Evolutionary conservation across 116 monocot genomes (phyloP).

Genomic region (Trichopus zeylanicus): DNA sequence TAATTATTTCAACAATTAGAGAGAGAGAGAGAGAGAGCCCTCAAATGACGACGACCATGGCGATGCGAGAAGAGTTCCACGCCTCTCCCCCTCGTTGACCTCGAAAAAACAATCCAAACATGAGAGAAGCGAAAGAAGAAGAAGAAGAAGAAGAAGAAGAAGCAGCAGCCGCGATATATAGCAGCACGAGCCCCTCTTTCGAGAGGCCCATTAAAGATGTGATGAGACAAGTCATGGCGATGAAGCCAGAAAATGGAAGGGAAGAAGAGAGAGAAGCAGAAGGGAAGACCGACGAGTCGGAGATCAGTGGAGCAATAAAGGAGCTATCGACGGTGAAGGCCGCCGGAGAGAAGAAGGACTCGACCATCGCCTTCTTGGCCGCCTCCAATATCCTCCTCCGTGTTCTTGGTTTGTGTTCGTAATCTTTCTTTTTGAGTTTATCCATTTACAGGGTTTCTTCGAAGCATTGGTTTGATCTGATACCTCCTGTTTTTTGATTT

Average conservation of each 20-base stretch:
- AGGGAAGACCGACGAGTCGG: conserved; percentile 23
- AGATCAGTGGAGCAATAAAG: conserved; percentile 44
- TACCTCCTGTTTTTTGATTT: neutral
- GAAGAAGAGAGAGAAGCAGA: conserved; percentile 1
- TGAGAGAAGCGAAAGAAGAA: too few species aligned
- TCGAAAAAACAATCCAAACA: neutral
- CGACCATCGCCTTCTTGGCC: conserved; percentile 52
- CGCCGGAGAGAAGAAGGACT: conserved; percentile 3
- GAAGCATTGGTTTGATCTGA: neutral
- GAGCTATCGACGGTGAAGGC: conserved; percentile 39
- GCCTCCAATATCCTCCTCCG: conserved; percentile 56
- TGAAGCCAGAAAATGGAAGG: too few species aligned
- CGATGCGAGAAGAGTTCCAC: neutral
- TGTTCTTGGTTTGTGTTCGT: conserved; percentile 42
- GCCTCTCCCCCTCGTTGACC: neutral
- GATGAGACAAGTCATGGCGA: neutral
- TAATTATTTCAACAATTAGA: too few species aligned
- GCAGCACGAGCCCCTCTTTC: too few species aligned
- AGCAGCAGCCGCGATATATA: too few species aligned
- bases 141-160: too few species aligned
- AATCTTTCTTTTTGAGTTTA: conserved; percentile 13
- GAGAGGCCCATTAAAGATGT: neutral
- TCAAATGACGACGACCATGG: too few species aligned
- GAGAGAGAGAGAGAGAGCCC: neutral
- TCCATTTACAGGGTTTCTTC: too few species aligned